These are phyloP conservation scores for Magnolia officinalis DNA, from an alignment of 164 flowering plant species.

Conservation along the genomic window DNA sequence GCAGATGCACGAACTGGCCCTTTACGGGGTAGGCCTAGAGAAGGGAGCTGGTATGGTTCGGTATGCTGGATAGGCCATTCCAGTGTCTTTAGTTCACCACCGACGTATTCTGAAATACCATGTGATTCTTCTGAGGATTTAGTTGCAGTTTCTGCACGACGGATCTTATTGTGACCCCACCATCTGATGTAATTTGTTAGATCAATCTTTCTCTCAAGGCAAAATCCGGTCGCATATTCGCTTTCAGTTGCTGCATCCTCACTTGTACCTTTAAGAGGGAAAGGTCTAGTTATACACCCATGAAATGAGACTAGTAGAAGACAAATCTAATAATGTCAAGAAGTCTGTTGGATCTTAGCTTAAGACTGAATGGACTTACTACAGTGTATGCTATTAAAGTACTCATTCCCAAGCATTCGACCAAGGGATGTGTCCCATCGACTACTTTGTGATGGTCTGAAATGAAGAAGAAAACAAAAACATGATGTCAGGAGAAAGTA, in stretches of 20 bases:
- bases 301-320: neutral
- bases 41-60: slow-evolving; percentile 92
- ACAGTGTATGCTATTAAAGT: slow-evolving; percentile 48
- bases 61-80: slow-evolving; percentile 57
- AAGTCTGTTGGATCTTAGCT: neutral
- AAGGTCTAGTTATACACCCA: slow-evolving; percentile 3
- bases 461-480: slow-evolving; percentile 6
- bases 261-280: slow-evolving; percentile 36
- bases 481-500: neutral
- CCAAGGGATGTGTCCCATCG: slow-evolving; percentile 82
- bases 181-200: slow-evolving; percentile 80
- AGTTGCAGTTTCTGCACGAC: slow-evolving; percentile 40
- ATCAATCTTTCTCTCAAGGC: slow-evolving; percentile 82
- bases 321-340: slow-evolving; percentile 1
- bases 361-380: slow-evolving; percentile 36
- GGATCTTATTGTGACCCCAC: slow-evolving; percentile 75
- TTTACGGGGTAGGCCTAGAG: slow-evolving; percentile 46
- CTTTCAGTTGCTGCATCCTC: slow-evolving; percentile 64
- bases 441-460: slow-evolving; percentile 36
- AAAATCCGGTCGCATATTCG: slow-evolving; percentile 55
- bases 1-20: slow-evolving; percentile 49
- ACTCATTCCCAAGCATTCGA: slow-evolving; percentile 60
- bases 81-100: slow-evolving; percentile 58
- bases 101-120: slow-evolving; percentile 48
- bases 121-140: slow-evolving; percentile 55